Evolutionary conservation across 306 rosid species (phyloP), one percentile per base, ranked within the genome.

Genomic region (Styphnolobium japonicum): DNA sequence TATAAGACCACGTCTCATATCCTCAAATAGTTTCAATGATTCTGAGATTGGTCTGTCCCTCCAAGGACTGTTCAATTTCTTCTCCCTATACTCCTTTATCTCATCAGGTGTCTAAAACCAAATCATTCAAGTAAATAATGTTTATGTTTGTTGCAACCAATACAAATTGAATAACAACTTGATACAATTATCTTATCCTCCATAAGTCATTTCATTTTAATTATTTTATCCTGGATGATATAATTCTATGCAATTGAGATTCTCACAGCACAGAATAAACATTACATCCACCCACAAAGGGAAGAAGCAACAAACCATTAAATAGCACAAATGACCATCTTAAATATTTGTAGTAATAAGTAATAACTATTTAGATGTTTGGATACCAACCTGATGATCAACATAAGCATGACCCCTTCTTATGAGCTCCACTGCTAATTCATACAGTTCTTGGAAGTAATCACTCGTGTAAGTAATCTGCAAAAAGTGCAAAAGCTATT

Each of bases 51-150:
- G 93, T 68, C 99, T 90, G 75, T 93, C 96, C 83, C 99, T 90
- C 99, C 99, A 96, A 27, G 98, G 99, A 85, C 99, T 96, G 85
- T 96, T 91, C 90, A 86, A 75, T 78, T 93, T 96, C 84, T 95
- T 90, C 88, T 96, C 99, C 81, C 99, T 86, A 61, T 83, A 87
- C 86, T 91, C 98, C 89, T 91, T 93, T 80, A 96, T 88, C 69
- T 93, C 99, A 2, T 93, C 98, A 29, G 96, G 89, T 49, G 97
- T 93, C 99, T 96, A 70, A 76, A 85, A 85, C 43, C 75, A 88
- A 67, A 55, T 67, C 67, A 82, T 67, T 33, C 58, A 45, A 76
- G 14, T 34, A 49, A 73, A 63, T 48, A 37, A 37, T 14, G 18
- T 21, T 73, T 62, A 31, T 16, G 56, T n/a, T 65, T 39, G 60